Conservation (phyloP, 306 rosid species). For the Vicia villosa region DNA sequence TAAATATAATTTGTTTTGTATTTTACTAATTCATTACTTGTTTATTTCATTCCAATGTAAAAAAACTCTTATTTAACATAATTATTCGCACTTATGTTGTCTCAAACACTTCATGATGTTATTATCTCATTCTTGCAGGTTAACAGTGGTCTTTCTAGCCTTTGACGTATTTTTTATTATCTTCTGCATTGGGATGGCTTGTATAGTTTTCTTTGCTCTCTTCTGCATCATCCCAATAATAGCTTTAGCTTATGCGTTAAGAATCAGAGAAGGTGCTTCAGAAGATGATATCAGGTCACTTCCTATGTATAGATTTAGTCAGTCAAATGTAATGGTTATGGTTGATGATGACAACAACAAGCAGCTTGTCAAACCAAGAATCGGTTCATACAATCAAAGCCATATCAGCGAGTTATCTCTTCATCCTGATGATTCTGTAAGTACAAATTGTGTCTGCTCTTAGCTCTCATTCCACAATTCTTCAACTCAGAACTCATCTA, state of each 20-base stretch:
- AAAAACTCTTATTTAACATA: slow-evolving; percentile 14
- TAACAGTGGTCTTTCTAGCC: slow-evolving; percentile 85
- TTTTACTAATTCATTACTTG: background rate
- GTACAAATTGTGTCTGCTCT: slow-evolving; percentile 43
- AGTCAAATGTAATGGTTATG: slow-evolving; percentile 44
- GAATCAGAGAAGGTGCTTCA: slow-evolving; percentile 78
- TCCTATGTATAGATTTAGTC: slow-evolving; percentile 70
- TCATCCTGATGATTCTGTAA: slow-evolving; percentile 82
- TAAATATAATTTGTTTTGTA: slow-evolving; percentile 3
- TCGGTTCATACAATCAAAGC: slow-evolving; percentile 44
- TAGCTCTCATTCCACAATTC: slow-evolving; percentile 2
- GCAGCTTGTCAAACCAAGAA: slow-evolving; percentile 40
- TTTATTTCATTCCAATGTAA: slow-evolving; percentile 26
- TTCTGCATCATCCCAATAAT: slow-evolving; percentile 69
- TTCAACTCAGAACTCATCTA: background rate
- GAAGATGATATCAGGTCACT: slow-evolving; percentile 76
- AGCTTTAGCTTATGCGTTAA: slow-evolving; percentile 75
- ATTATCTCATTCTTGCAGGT: slow-evolving; percentile 57
- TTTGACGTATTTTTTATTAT: slow-evolving; percentile 77
- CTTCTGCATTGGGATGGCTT: slow-evolving; percentile 78
- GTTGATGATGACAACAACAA: slow-evolving; percentile 43
- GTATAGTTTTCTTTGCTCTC: slow-evolving; percentile 70
- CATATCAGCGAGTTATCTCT: slow-evolving; percentile 55
- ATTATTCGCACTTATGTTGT: slow-evolving; percentile 4
- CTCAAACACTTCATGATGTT: slow-evolving; percentile 16